These are phyloP conservation scores for Lactifluus pinguis DNA, from an alignment of 768 basidiomycete species.

Conservation along the genomic window DNA sequence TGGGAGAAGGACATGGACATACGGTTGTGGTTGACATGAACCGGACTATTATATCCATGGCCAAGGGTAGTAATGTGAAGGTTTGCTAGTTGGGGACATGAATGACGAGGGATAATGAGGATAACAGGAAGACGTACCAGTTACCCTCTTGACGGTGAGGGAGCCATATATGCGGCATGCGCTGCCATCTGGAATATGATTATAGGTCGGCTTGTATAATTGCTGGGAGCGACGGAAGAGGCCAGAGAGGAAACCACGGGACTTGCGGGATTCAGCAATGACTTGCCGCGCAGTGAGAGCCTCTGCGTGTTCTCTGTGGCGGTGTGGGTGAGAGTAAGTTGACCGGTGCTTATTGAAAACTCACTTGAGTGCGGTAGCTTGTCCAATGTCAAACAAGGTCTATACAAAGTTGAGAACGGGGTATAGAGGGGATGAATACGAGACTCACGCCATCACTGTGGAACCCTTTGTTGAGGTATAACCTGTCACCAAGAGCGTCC, in stretches of 20 bases:
- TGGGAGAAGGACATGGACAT: conserved; percentile 25
- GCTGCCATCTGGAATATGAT: conserved; percentile 54
- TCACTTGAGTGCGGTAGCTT: conserved; percentile 61
- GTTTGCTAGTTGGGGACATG: conserved; percentile 47
- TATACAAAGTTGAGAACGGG: conserved; percentile 22
- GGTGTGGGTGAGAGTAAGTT: conserved; percentile 18
- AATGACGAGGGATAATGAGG: not conserved
- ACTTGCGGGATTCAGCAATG: conserved; percentile 61
- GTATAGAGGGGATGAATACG: not conserved
- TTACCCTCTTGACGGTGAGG: conserved; percentile 80
- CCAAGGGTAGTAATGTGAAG: conserved; percentile 91
- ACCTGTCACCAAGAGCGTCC: conserved; percentile 87
- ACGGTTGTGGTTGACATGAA: conserved; percentile 86
- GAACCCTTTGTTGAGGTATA: conserved; percentile 74
- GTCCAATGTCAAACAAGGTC: conserved; percentile 75
- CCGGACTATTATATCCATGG: conserved; percentile 82
- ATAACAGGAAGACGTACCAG: conserved; percentile 38
- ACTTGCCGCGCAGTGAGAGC: conserved; percentile 63
- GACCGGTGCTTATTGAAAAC: not conserved
- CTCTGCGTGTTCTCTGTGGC: conserved; percentile 48
- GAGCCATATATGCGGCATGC: conserved; percentile 87
- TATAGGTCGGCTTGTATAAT: conserved; percentile 64
- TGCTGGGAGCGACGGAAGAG: conserved; percentile 38
- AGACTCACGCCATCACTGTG: conserved; percentile 71
- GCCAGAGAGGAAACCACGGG: conserved; percentile 61